Base-by-base conservation (phyloP, 192 early-diverging fungal species). In the Backusella liffmaniae region DNA sequence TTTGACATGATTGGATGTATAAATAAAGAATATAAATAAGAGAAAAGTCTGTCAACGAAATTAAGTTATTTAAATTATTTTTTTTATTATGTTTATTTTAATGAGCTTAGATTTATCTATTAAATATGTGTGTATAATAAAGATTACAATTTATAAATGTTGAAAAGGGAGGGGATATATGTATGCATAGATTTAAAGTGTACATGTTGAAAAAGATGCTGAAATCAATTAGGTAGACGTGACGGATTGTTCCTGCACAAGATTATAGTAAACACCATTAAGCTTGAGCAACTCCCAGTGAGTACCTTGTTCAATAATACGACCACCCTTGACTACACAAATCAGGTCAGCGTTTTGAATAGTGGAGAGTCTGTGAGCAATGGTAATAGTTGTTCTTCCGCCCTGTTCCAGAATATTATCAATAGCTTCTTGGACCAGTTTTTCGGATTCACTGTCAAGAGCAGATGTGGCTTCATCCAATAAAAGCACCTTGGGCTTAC, bases 381-480 rank as follows among this genome's bases (percentile, higher is more conserved):
- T 90, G 5, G 90, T 86, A 32, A 94, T 85, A 10, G 93, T 93
- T 10, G 93, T 93, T 56, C 93, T 85, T 66, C 91, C 78, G 13
- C 78, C 78, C 68, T 80, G 86, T 76, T 86, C 82, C 23, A 88
- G 53, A 4, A 90, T 91, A 74, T 87, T 86, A 74, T 94, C 92
- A 16, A 92, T 74, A 13, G 90, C 90, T 46, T 83, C 85, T 76
- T 92, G 92, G 21, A 92, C 91, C 16, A 91, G 73, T 74, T 90
- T 89, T 75, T 94, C 92, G 41, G 87, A 86, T 67, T 90, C 88
- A 36, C 86, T 86, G 73, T 94, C 92, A 49, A 94, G 76, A 13
- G 92, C 91, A 16, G 91, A 91, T 1, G 92, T 94, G 39, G 92
- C 92, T 73, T 93, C 96, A 68, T 98, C 96, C 41, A 98, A 83